Evolutionary conservation across 306 rosid species (phyloP).

Genomic region (Prunus fruticosa): DNA sequence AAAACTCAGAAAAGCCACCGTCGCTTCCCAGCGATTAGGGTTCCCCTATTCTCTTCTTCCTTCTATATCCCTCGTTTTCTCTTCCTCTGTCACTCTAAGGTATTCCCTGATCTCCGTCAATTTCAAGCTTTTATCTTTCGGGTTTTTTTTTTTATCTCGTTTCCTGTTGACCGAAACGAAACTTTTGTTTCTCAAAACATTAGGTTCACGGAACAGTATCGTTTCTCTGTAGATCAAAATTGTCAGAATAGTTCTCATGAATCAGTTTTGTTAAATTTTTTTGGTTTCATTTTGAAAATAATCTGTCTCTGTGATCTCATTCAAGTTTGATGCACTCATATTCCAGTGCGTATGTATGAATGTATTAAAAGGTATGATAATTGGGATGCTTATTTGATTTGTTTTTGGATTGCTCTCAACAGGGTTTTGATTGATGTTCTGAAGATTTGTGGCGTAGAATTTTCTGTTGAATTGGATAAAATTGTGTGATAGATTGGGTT

Average conservation of each 20-base stretch:
- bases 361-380: background rate
- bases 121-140: background rate
- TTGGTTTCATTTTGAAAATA: background rate
- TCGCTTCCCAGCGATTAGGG: slow-evolving; percentile 11
- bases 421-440: background rate
- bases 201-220: background rate
- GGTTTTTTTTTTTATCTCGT: background rate
- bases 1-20: slow-evolving; percentile 1
- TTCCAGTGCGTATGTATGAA: background rate
- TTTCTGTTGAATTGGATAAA: background rate
- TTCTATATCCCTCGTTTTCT: background rate
- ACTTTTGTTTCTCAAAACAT: background rate
- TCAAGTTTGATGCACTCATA: no score
- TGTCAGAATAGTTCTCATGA: background rate
- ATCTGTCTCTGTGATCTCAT: background rate
- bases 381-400: background rate
- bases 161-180: background rate
- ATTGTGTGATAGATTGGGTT: slow-evolving; percentile 14
- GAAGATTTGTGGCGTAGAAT: background rate
- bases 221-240: background rate
- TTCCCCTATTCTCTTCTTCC: background rate
- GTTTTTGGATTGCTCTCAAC: background rate
- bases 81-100: background rate
- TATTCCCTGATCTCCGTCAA: background rate
- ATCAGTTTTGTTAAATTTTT: background rate